These are phyloP conservation scores for Trichoderma sp. DNA, from an alignment of 2,329 filamentous ascomycete genomes.

Conservation along the genomic window DNA sequence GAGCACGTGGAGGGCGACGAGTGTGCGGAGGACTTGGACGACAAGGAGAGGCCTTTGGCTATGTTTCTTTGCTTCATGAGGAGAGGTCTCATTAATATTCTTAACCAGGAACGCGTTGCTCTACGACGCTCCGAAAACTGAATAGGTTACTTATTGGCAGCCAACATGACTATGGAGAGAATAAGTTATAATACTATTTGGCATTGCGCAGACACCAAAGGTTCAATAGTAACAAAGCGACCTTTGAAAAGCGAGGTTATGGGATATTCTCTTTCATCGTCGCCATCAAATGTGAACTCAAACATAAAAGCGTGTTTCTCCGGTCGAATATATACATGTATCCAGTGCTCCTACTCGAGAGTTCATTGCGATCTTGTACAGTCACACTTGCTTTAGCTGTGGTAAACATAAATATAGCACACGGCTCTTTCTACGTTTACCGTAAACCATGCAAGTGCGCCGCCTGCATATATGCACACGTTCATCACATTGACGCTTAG, in stretches of 20 bases:
- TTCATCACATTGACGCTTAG: neutral
- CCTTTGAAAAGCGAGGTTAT: neutral
- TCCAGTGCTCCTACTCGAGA: neutral
- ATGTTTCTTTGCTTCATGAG: neutral
- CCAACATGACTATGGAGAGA: neutral
- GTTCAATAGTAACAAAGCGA: neutral
- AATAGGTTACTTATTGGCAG: neutral
- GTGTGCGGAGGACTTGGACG: constrained; percentile 17
- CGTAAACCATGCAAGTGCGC: neutral
- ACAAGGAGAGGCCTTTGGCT: neutral
- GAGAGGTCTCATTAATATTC: neutral
- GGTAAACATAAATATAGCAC: neutral
- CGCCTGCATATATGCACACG: neutral
- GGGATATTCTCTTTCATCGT: neutral
- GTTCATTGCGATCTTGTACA: neutral
- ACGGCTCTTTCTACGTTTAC: neutral
- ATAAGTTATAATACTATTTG: neutral
- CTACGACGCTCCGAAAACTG: no score
- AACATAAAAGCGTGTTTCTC: neutral
- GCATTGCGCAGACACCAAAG: neutral
- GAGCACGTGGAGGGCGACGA: constrained; percentile 28
- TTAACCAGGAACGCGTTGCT: neutral
- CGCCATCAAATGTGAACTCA: neutral
- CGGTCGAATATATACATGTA: neutral
- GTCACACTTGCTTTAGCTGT: neutral